These are phyloP conservation scores for Mycena belliarum DNA, from an alignment of 768 basidiomycete species.

Conservation along the genomic window DNA sequence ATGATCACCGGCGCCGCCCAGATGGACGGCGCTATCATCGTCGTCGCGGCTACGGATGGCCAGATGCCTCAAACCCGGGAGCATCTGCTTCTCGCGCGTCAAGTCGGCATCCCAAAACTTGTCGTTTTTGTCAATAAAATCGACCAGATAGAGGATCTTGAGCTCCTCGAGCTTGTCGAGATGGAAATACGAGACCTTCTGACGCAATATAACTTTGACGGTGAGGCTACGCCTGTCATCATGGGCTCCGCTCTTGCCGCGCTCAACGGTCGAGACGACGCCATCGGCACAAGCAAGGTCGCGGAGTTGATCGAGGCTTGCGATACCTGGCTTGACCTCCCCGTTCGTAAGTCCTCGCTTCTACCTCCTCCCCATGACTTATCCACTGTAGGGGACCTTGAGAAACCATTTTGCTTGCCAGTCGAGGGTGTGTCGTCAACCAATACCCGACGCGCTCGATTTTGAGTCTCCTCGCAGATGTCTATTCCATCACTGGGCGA, in stretches of 20 bases:
- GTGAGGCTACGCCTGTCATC: constrained; percentile 94
- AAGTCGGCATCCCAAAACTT: constrained; percentile 95
- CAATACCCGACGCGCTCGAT: neutral
- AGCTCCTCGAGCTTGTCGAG: constrained; percentile 99
- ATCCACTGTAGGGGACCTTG: constrained; percentile 85
- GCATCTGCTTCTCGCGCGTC: constrained; percentile 94
- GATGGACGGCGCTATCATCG: constrained; percentile 95
- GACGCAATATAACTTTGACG: constrained; percentile 90
- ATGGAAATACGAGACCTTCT: constrained; percentile 99
- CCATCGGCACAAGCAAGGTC: constrained; percentile 81
- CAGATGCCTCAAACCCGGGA: constrained; percentile 99
- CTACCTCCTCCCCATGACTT: neutral
- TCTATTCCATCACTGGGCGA: constrained; percentile 97
- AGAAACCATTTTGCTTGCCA: constrained; percentile 96
- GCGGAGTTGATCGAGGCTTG: constrained; percentile 81
- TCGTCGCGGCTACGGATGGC: constrained; percentile 97
- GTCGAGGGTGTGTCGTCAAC: constrained; percentile 75
- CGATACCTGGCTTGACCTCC: constrained; percentile 94
- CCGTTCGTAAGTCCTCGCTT: constrained; percentile 62
- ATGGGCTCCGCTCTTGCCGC: constrained; percentile 97
- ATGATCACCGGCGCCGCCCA: constrained; percentile 99
- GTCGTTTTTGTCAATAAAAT: constrained; percentile 99
- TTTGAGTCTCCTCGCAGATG: constrained; percentile 49
- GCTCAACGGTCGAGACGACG: constrained; percentile 80
- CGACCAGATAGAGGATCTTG: constrained; percentile 92